phyloP scores from a whole-genome alignment of 257 asterid species.

The Echites panduratus region DNA sequence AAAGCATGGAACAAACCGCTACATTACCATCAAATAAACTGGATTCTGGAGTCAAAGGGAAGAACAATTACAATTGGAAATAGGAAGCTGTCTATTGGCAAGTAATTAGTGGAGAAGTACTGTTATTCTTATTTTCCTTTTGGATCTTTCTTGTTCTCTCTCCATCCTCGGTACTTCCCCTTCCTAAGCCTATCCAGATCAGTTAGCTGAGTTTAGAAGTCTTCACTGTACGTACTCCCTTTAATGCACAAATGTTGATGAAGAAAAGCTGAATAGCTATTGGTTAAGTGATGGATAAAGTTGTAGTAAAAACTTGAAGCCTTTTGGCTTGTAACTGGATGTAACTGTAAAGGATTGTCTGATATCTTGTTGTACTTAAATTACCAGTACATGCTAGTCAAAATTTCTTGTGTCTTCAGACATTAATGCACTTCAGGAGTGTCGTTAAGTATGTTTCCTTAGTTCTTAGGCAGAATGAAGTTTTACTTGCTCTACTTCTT shows the following conservation, averaged over 20 bases:
- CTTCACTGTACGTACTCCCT: neutral
- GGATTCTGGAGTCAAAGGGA: neutral
- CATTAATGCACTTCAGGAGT: neutral
- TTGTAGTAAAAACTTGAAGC: constrained; percentile 3
- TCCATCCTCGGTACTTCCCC: neutral
- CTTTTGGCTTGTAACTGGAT: constrained; percentile 9
- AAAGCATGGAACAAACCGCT: constrained; percentile 93
- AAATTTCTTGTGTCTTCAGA: neutral
- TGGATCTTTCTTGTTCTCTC: neutral
- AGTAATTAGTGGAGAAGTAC: neutral
- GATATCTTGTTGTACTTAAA: constrained; percentile 12
- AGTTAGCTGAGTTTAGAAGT: neutral
- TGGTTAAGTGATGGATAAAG: constrained; percentile 6
- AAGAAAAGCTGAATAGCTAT: constrained; percentile 9
- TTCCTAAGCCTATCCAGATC: constrained; percentile 2
- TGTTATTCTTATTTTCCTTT: neutral
- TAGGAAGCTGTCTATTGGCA: neutral
- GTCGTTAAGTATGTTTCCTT: neutral
- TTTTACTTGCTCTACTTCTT: neutral
- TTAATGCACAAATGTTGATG: constrained; percentile 1
- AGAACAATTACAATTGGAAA: neutral
- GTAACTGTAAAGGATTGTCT: constrained; percentile 23
- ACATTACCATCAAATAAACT: constrained; percentile 81
- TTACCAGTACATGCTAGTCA: constrained; percentile 11
- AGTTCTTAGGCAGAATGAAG: neutral